Conservation (phyloP, 495 filamentous ascomycete genomes). For the Amorphotheca resinae region DNA sequence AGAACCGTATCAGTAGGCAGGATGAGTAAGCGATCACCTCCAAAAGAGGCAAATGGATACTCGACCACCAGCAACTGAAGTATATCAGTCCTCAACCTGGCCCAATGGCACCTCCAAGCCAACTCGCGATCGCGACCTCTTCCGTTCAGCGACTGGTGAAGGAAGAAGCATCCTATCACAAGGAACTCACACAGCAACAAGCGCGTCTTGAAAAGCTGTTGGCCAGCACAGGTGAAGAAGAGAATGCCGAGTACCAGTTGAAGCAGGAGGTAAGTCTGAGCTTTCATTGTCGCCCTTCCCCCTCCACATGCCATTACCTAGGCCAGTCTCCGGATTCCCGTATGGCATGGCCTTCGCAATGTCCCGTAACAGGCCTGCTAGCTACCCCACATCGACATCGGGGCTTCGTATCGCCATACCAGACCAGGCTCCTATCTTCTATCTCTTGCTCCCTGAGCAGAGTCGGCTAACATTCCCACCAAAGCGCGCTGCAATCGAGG, state of each 20-base stretch:
- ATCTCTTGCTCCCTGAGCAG: no score
- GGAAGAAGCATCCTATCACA: conserved; percentile 81
- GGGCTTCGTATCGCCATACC: no score
- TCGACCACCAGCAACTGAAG: no score
- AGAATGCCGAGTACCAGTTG: conserved; percentile 56
- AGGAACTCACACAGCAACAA: conserved; percentile 62
- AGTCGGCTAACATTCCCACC: background rate
- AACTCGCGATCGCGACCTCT: conserved; percentile 58
- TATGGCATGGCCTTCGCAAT: background rate
- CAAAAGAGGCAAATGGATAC: no score
- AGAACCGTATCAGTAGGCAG: no score
- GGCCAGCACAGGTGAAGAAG: conserved; percentile 35
- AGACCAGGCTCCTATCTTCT: no score
- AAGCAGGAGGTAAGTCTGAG: conserved; percentile 65
- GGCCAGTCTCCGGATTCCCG: conserved; percentile 1
- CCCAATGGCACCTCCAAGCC: conserved; percentile 65
- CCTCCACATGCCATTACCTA: background rate
- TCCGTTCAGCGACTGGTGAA: conserved; percentile 74
- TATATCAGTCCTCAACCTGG: no score
- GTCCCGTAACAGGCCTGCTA: no score
- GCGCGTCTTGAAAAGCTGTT: conserved; percentile 56
- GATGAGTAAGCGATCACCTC: no score
- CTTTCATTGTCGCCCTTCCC: no score
- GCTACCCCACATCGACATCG: no score
- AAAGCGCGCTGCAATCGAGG: conserved; percentile 43